Conservation (phyloP, 768 basidiomycete species). For the Dentipellis fragilis region DNA sequence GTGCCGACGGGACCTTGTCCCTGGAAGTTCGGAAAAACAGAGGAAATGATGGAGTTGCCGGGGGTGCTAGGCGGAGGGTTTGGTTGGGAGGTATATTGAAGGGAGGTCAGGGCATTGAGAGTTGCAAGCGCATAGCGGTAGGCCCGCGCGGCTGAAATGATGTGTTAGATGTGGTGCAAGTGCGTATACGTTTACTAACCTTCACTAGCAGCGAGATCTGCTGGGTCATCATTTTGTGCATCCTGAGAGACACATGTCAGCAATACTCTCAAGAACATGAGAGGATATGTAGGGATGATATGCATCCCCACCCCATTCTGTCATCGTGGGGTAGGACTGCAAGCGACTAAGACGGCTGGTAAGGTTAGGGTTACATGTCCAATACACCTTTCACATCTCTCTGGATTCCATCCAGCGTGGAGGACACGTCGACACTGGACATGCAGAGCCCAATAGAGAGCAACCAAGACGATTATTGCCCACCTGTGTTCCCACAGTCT, state of each 20-base stretch:
- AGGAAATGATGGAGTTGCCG: constrained; percentile 41
- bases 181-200: background rate
- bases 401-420: no score
- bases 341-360: background rate
- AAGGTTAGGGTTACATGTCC: constrained; percentile 8
- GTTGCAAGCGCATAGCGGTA: constrained; percentile 69
- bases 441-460: background rate
- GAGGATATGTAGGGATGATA: no score
- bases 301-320: no score
- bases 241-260: background rate
- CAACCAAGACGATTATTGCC: background rate
- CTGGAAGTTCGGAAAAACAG: constrained; percentile 61
- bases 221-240: background rate
- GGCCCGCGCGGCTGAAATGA: constrained; percentile 50
- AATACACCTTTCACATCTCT: background rate
- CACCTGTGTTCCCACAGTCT: background rate
- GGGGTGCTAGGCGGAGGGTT: constrained; percentile 28
- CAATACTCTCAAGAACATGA: no score
- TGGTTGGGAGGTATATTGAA: constrained; percentile 49
- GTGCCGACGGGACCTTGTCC: constrained; percentile 72
- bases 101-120: constrained; percentile 52
- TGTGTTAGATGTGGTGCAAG: background rate
- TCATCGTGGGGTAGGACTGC: no score
- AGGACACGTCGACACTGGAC: background rate
- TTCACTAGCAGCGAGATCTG: constrained; percentile 9